These are phyloP conservation scores for Phytophthora lateralis DNA, from an alignment of 352 stramenopile species.

Conservation along the genomic window DNA sequence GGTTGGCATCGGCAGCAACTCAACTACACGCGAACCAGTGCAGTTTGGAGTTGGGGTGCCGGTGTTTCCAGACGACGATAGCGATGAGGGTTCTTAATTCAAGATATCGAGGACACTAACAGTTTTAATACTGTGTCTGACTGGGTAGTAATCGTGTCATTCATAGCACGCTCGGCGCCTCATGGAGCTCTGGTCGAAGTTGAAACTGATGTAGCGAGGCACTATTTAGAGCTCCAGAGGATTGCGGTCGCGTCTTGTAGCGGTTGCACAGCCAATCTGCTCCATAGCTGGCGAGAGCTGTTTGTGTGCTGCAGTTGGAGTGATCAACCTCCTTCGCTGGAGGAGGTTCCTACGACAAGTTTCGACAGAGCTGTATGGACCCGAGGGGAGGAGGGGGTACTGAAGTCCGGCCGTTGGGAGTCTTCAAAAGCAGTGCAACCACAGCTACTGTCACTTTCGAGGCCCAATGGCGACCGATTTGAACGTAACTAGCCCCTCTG, in stretches of 20 bases:
- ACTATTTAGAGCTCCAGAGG: conserved; percentile 21
- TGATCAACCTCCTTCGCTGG: conserved; percentile 4
- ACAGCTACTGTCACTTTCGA: neutral
- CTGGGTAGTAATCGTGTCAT: conserved; percentile 6
- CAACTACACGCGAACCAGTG: neutral
- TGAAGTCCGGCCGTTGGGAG: conserved; percentile 8
- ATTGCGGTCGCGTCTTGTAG: neutral
- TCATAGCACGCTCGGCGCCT: conserved; percentile 4
- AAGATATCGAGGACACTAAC: conserved; percentile 3
- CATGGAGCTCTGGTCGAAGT: conserved; percentile 4
- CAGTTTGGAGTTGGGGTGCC: conserved; percentile 18
- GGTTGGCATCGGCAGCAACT: conserved; percentile 10
- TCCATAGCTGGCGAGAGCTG: conserved; percentile 1
- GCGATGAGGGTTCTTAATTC: conserved; percentile 12
- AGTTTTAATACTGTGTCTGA: neutral
- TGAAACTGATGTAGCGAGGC: conserved; percentile 30
- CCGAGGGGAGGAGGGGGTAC: neutral
- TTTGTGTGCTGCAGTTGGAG: conserved; percentile 1
- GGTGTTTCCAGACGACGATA: conserved; percentile 25
- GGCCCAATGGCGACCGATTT: conserved; percentile 9
- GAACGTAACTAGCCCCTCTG: neutral
- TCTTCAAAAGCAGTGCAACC: neutral
- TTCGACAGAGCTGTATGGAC: conserved; percentile 27
- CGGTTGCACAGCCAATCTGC: conserved; percentile 5
- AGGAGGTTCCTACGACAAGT: conserved; percentile 4